Evolutionary conservation across 371 early-diverging fungal genomes (phyloP).

Genomic region (Lichtheimia ramosa): DNA sequence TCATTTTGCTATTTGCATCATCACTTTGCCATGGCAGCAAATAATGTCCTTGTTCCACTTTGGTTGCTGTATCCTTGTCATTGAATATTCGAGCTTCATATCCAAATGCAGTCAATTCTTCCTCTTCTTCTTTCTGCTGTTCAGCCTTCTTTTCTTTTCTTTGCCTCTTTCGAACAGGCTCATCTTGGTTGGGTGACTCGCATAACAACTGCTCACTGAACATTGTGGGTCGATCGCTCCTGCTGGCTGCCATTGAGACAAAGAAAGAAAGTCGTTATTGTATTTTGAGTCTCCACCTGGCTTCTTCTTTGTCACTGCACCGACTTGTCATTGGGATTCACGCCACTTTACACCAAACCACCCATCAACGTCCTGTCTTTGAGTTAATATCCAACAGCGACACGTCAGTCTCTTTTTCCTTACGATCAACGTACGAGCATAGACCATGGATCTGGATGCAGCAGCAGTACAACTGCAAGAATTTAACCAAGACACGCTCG

Average conservation of each 20-base stretch:
- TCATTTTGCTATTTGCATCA: conserved; percentile 1
- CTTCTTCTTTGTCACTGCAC: too few relatives aligned
- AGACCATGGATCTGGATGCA: background rate
- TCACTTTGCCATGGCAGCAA: conserved; percentile 25
- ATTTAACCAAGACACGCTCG: conserved; percentile 34
- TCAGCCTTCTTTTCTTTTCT: background rate
- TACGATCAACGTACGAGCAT: too few relatives aligned
- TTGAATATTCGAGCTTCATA: conserved; percentile 26
- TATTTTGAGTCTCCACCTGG: too few relatives aligned
- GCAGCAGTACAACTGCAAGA: conserved; percentile 29
- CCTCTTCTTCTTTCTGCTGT: background rate
- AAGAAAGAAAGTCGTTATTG: too few relatives aligned
- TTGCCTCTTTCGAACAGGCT: background rate
- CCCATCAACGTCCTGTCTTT: too few relatives aligned
- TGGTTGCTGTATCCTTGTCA: conserved; percentile 13
- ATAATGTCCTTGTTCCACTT: conserved; percentile 19
- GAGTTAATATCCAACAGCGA: too few relatives aligned
- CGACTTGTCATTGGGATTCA: too few relatives aligned
- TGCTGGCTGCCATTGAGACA: background rate
- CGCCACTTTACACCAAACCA: too few relatives aligned
- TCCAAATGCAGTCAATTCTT: conserved; percentile 23
- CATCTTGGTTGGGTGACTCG: background rate
- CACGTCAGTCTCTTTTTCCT: too few relatives aligned
- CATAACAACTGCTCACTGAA: background rate
- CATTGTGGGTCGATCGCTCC: background rate